Evolutionary conservation across 2,329 filamentous ascomycete genomes (phyloP), one percentile per base, ranked within the genome.

Genomic region (Ophiostoma fasciatum): DNA sequence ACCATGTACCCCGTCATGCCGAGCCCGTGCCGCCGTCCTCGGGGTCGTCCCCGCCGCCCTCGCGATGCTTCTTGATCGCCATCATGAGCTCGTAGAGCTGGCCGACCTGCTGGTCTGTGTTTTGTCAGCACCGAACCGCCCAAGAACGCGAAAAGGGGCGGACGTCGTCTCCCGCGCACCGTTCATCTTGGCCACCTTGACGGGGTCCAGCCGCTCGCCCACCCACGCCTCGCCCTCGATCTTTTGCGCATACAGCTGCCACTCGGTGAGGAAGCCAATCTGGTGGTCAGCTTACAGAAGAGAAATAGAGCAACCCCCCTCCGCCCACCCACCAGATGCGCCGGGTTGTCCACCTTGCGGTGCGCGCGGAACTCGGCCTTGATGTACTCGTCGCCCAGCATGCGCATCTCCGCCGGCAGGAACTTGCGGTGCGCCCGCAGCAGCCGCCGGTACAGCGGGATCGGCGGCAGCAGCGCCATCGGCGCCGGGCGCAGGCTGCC

Each of bases 241-340:
- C 53, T 84, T 78, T 54, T 98, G 88, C 2, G 85, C 87, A 52
- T 96, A 98, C 35, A 83, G 62, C 57, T 98, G 90, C 88, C 88
- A 98, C 57, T 96, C 87, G 0, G 82, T 88, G 47, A 98, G 66
- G 56, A 98, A 98, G 2, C 88, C 90, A 49, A 96, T 84, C 84
- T 93, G 46, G 12, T 15, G 12, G 17, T 23, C 15, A 25, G 28
- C 18, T 7, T 19, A 13, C 15, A 15, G 17, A 35, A 28, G 4
- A 21, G 1, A 14, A 12, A 18, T 21, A 27, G 4, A 30, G 17
- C 4, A 25, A 25, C 13, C 9, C 22, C 11, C 12, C 7, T 14
- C 17, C 8, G 3, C 4, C 4, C 23, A 55, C 74, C 43, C 65
- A 92, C 85, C 58, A 98, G 74, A 53, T 96, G 88, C 19, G 83